Evolutionary conservation across 345 rosid species (phyloP).

Genomic region (Eucalyptus camaldulensis): DNA sequence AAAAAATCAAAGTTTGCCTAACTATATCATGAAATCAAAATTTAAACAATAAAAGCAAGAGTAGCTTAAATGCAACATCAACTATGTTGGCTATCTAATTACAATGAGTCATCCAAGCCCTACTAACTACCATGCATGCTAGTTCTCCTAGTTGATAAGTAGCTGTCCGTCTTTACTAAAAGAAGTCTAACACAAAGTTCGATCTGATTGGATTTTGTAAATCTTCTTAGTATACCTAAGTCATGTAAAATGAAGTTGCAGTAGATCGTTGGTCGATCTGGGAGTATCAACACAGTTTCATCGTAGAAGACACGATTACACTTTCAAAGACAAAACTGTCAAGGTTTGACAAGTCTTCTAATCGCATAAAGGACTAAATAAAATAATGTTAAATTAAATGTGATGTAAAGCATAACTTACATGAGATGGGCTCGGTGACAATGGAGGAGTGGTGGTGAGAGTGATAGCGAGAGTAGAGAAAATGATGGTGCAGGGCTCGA

Average conservation of each 20-base stretch:
- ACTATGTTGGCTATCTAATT: no score
- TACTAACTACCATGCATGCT: no score
- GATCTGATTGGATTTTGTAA: background rate
- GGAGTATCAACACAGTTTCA: background rate
- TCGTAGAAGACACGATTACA: background rate
- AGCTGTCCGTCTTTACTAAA: background rate
- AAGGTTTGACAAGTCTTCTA: background rate
- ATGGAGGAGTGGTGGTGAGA: conserved; percentile 79
- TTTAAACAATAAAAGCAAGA: background rate
- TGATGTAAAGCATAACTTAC: conserved; percentile 4
- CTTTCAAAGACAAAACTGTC: background rate
- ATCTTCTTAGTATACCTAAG: background rate
- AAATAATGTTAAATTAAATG: background rate
- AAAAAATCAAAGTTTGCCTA: background rate
- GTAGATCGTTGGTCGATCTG: background rate
- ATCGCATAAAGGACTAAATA: background rate
- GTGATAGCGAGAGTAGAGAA: conserved; percentile 64
- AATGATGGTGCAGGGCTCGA: conserved; percentile 62
- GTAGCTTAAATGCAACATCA: background rate
- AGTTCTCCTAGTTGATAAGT: background rate
- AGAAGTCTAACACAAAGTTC: fast-evolving
- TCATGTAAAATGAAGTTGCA: background rate
- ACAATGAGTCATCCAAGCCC: no score
- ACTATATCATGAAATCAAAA: background rate
- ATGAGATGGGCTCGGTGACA: conserved; percentile 54